Conservation (phyloP, 2,329 filamentous ascomycete genomes). For the Trichoderma brevicompactum region DNA sequence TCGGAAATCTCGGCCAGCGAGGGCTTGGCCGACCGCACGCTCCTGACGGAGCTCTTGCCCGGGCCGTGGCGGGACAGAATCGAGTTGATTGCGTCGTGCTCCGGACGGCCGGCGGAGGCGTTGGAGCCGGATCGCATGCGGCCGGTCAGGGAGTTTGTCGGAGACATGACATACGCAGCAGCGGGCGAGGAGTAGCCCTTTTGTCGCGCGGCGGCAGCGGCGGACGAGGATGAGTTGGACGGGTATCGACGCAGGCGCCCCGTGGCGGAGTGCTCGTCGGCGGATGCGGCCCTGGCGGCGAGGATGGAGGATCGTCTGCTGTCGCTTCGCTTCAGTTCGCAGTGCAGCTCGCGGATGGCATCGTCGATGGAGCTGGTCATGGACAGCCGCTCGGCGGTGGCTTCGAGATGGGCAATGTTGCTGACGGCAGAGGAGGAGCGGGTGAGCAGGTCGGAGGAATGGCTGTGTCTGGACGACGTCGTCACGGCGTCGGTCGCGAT, state of each 20-base stretch:
- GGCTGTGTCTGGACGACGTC: slow-evolving; percentile 56
- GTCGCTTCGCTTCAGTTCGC: slow-evolving; percentile 71
- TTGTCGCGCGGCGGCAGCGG: slow-evolving; percentile 62
- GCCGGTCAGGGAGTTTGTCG: slow-evolving; percentile 64
- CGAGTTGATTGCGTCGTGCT: slow-evolving; percentile 48
- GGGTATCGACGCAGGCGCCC: slow-evolving; percentile 48
- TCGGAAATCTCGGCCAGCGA: slow-evolving; percentile 62
- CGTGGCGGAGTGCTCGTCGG: slow-evolving; percentile 36
- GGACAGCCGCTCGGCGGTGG: slow-evolving; percentile 74
- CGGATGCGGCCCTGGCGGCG: slow-evolving; percentile 48
- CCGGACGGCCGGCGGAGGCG: slow-evolving; percentile 49
- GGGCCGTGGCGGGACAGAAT: slow-evolving; percentile 56
- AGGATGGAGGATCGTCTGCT: slow-evolving; percentile 67
- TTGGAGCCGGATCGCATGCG: slow-evolving; percentile 61
- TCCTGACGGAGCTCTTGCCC: slow-evolving; percentile 58
- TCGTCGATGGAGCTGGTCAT: slow-evolving; percentile 76
- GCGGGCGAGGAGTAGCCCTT: slow-evolving; percentile 70
- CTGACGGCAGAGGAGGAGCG: slow-evolving; percentile 64
- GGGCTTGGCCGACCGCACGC: slow-evolving; percentile 54
- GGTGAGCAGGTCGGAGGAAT: slow-evolving; percentile 61
- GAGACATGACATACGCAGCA: slow-evolving; percentile 69
- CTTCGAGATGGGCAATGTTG: slow-evolving; percentile 76
- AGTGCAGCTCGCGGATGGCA: slow-evolving; percentile 74
- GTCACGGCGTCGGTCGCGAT: slow-evolving; percentile 51
- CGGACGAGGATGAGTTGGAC: slow-evolving; percentile 59